Evolutionary conservation across 805 yeast species (phyloP), one percentile per base, ranked within the genome.

Genomic region (Candida nemodendra): DNA sequence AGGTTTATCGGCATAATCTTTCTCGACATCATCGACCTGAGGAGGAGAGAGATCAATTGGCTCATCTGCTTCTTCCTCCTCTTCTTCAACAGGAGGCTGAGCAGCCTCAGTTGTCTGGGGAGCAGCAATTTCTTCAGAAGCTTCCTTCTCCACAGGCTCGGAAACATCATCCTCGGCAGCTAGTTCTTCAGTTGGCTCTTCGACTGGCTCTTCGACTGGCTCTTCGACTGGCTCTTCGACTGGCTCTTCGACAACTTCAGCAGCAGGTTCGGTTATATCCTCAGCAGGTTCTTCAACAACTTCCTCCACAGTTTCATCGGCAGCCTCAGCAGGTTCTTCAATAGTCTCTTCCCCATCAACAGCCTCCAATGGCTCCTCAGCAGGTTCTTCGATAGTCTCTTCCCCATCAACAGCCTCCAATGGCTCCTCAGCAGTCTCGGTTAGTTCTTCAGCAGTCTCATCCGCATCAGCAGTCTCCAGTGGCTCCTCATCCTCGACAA

Each of bases 1-100:
- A 21, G 82, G 82, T 46, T 73, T 71, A 41, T 65, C 72, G 27
- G 67, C 61, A 34, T 72, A 59, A 13, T 47, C 57, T 45, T 44
- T 62, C 69, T 56, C 60, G 56, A 61, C 60, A 46, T 63, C 61
- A 13, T 72, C 72, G 17, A 56, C 50, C 27, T 54, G 56, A 9
- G 56, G 54, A 5, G 56, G 47, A 11, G 46, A 27, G 18, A 54
- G 40, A 25, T 47, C 53, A 27, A 63, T 62, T 35, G 63, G 48
- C 13, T 36, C 35, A 6, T 44, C 44, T 3, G 27, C 44, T 3
- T 36, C 47, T 19, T 18, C 30, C 14, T 30, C 46, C 18, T 68
- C 72, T 19, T 18, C 30, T 16, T 30, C 46, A 18, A 67, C 72
- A 47, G 61, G 56, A 46, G 62, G 68, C 35, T 58, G 65, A 12